Evolutionary conservation across 352 stramenopile genomes (phyloP).

Genomic region (Phytophthora tubulina): DNA sequence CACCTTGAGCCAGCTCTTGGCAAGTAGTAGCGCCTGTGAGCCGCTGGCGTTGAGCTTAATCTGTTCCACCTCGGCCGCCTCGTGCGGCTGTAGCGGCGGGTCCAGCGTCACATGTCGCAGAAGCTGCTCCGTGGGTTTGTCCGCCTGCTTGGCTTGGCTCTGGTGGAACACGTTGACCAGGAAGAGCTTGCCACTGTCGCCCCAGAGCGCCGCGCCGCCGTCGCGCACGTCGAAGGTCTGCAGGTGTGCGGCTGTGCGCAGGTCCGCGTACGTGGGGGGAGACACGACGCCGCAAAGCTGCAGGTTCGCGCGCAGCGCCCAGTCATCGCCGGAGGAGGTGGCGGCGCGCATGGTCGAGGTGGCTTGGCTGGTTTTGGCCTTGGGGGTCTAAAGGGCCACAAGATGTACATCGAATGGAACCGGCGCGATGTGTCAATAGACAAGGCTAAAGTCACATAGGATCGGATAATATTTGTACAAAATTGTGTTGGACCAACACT

Average conservation of each 20-base stretch:
- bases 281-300: constrained; percentile 70
- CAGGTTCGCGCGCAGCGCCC: constrained; percentile 61
- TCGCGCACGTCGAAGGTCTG: constrained; percentile 78
- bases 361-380: constrained; percentile 11
- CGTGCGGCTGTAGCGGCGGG: constrained; percentile 55
- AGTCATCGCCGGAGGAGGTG: constrained; percentile 46
- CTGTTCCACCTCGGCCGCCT: constrained; percentile 64
- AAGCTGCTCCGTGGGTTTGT: constrained; percentile 21
- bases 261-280: constrained; percentile 61
- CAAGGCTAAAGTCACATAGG: not conserved
- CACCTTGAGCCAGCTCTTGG: constrained; percentile 70
- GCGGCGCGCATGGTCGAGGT: constrained; percentile 10
- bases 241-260: constrained; percentile 62
- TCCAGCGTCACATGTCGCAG: constrained; percentile 71
- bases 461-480: not conserved
- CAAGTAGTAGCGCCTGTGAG: constrained; percentile 63
- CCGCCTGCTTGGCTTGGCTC: constrained; percentile 29
- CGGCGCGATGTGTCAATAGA: not conserved
- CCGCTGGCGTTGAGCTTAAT: constrained; percentile 68
- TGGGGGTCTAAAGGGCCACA: not conserved
- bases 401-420: not conserved
- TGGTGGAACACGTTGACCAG: constrained; percentile 65
- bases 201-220: constrained; percentile 57
- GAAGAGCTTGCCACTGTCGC: constrained; percentile 57
- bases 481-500: not conserved